A percentile compares a stretch with the other conserved stretches of the same genome.
These are phyloP conservation scores for Blastocladiella emersonii DNA, from an alignment of 371 early-diverging fungal species.

Conservation along the genomic window DNA sequence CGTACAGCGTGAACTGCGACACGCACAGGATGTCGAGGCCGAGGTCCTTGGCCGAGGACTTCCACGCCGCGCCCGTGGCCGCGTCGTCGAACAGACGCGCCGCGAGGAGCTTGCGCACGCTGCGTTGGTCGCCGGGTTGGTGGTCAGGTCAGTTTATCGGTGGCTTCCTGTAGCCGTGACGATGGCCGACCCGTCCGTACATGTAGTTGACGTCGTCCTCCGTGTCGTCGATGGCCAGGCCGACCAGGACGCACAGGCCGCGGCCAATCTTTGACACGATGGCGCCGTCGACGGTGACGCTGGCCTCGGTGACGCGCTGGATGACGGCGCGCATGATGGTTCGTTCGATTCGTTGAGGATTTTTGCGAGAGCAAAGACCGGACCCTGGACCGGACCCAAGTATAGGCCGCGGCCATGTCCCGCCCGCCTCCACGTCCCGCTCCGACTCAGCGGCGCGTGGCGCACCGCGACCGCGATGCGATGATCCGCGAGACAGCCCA, in stretches of 20 bases:
- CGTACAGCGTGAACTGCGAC: constrained; percentile 76
- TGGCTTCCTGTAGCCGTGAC: background rate
- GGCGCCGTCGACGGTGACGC: constrained; percentile 42
- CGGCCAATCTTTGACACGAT: constrained; percentile 53
- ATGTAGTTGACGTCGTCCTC: constrained; percentile 57
- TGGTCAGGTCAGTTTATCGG: background rate
- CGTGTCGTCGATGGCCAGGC: constrained; percentile 55
- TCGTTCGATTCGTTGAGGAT: too few species aligned
- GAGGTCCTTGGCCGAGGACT: constrained; percentile 51
- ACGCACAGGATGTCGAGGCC: constrained; percentile 60
- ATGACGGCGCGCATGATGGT: constrained; percentile 26
- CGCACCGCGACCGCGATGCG: too few species aligned
- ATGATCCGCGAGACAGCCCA: too few species aligned
- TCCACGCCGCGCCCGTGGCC: constrained; percentile 45
- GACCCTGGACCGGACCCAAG: too few species aligned
- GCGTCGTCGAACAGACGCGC: constrained; percentile 59
- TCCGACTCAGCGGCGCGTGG: too few species aligned
- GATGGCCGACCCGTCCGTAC: constrained; percentile 15
- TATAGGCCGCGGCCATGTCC: too few species aligned
- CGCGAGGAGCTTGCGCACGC: constrained; percentile 50
- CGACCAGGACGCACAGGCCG: constrained; percentile 63
- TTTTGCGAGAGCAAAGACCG: too few species aligned
- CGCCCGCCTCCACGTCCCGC: too few species aligned
- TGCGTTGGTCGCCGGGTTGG: constrained; percentile 7
- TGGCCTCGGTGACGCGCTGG: constrained; percentile 33